phyloP scores from a whole-genome alignment of 768 basidiomycete genomes.

The Rossbeevera mucosa region DNA sequence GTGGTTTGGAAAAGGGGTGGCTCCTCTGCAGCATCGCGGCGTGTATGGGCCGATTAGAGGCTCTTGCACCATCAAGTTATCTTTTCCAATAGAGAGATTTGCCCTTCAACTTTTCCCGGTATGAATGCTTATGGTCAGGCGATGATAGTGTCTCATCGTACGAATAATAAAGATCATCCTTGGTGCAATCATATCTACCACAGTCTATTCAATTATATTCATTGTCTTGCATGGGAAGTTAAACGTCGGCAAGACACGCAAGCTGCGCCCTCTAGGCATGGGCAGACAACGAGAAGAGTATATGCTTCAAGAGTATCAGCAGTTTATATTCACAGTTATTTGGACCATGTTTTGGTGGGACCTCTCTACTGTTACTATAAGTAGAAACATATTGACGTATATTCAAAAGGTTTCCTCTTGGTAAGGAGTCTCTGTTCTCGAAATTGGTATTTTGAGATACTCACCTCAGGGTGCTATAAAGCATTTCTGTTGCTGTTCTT shows the following conservation, averaged over 20 bases:
- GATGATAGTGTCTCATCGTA: neutral
- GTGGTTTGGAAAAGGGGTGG: constrained; percentile 28
- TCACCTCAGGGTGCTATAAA: constrained; percentile 23
- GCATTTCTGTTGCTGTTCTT: constrained; percentile 58
- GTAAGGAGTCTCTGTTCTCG: constrained; percentile 33
- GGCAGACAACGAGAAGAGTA: constrained; percentile 45
- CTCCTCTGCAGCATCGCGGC: constrained; percentile 34
- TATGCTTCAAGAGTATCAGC: constrained; percentile 47
- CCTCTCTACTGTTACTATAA: constrained; percentile 1
- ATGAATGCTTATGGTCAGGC: constrained; percentile 12
- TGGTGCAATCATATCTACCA: constrained; percentile 48
- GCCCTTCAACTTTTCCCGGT: constrained; percentile 63
- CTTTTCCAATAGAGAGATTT: constrained; percentile 42
- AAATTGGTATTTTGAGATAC: neutral
- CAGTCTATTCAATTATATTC: constrained; percentile 59
- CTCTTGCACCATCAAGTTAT: constrained; percentile 47
- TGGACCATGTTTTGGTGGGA: constrained; percentile 68
- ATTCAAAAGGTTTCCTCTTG: constrained; percentile 50
- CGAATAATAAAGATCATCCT: constrained; percentile 47
- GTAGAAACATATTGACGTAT: constrained; percentile 4
- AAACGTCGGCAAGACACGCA: constrained; percentile 46
- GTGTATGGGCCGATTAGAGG: constrained; percentile 51
- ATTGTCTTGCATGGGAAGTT: constrained; percentile 57
- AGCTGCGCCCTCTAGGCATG: constrained; percentile 46
- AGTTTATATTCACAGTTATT: constrained; percentile 58